Base-by-base conservation (phyloP, 345 rosid genomes). In the Eucalyptus albens region DNA sequence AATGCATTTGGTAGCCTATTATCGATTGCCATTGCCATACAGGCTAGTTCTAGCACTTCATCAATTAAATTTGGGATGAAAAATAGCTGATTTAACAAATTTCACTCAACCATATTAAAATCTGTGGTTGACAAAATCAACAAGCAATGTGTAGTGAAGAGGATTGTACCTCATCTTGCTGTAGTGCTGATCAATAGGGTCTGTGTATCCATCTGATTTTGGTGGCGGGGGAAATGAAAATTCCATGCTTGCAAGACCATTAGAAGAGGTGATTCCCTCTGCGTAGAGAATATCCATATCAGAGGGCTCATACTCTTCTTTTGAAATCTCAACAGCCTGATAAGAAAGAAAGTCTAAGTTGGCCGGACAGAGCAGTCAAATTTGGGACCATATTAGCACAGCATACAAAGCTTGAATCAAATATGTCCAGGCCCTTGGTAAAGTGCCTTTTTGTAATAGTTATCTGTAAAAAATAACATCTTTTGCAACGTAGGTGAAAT, bases 241-340 rank as follows among this genome's bases (percentile, higher is more conserved):
- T 40, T 96, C 98, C 94, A 95, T 94, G 94, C 87, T 91, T 77
- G 96, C 95, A 88, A 95, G 96, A 83, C 98, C 95, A 50, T 94
- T 95, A 91, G 96, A 94, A 86, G 97, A 91, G 45, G 96, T 90
- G 27, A 95, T 92, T 89, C 98, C 98, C 90, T 98, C 97, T 51
- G 97, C 97, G 88, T 96, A 95, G 92, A 98, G 89, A 89, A 97
- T 94, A 92, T 98, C 99, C 94, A 93, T 92, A 40, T 97, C 96
- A 49, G 98, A 94, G 72, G 99, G 99, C 89, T 92, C 93, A 53
- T 97, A 98, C 87, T 93, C 95, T 89, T 94, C 72, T 91, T 91
- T 96, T 56, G 97, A 94, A 90, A 97, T 92, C 94, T 95, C 99
- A 90, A 91, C 94, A 91, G 97, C 97, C 99, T 97, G 93, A 87